Conservation (phyloP, 2,329 filamentous ascomycete species). For the Cytospora piceicola region DNA sequence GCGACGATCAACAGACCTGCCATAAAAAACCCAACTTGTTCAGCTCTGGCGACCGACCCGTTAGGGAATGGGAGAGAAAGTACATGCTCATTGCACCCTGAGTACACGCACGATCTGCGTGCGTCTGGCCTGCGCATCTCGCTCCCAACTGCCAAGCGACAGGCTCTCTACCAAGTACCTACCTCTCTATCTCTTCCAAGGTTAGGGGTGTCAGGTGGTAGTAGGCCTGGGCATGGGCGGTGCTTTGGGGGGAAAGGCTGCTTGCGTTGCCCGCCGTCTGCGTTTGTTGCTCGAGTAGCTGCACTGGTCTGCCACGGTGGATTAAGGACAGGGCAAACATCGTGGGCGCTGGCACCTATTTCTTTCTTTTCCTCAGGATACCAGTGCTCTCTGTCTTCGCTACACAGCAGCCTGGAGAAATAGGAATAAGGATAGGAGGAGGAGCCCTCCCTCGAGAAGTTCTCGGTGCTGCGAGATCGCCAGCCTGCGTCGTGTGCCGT, state of each 20-base stretch:
- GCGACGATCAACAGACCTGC: too few species aligned
- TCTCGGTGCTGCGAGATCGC: not conserved
- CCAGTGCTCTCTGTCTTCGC: not conserved
- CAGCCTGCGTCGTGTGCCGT: not conserved
- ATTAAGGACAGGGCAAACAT: too few species aligned
- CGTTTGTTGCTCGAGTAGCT: not conserved
- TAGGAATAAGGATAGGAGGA: too few species aligned
- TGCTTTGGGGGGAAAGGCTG: not conserved
- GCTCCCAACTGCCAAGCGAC: constrained; percentile 1
- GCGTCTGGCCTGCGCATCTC: not conserved
- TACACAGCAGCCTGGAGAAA: not conserved
- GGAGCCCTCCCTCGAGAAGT: not conserved
- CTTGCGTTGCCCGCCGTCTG: too few species aligned
- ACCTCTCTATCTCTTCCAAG: too few species aligned
- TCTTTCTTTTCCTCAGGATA: too few species aligned
- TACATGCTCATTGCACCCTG: not conserved
- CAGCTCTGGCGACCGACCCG: too few species aligned
- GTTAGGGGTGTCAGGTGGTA: too few species aligned
- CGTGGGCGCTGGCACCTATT: too few species aligned
- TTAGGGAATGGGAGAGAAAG: too few species aligned
- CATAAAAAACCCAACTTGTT: too few species aligned
- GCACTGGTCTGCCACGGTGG: not conserved
- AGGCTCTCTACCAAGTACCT: too few species aligned
- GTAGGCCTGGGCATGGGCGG: not conserved
- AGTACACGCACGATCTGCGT: not conserved